A percentile compares a stretch with the other conserved stretches of the same genome.
Evolutionary conservation across 768 basidiomycete genomes (phyloP).

Genomic region (Suillus subaureus): DNA sequence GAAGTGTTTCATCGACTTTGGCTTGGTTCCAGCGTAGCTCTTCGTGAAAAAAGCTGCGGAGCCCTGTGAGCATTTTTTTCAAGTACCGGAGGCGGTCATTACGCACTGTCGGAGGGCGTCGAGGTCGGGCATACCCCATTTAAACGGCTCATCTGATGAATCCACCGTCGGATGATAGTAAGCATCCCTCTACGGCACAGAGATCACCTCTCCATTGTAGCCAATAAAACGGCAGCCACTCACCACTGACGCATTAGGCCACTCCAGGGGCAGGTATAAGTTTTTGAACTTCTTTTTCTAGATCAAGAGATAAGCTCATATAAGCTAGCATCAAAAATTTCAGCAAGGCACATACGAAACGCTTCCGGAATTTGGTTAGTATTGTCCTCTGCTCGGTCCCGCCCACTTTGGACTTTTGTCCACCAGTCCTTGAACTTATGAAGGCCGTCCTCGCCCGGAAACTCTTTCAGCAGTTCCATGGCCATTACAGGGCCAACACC

Average conservation of each 20-base stretch:
- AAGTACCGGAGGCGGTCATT: conserved; percentile 6
- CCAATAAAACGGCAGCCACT: conserved; percentile 29
- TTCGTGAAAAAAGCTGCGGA: conserved; percentile 62
- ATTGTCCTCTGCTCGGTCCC: conserved; percentile 75
- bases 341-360: conserved; percentile 67
- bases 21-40: conserved; percentile 81
- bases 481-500: conserved; percentile 96
- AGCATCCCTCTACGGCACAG: conserved; percentile 69
- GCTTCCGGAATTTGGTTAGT: conserved; percentile 76
- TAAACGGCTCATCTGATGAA: conserved; percentile 89
- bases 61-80: conserved; percentile 19
- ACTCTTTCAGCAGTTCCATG: conserved; percentile 94
- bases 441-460: conserved; percentile 83
- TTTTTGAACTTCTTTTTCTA: conserved; percentile 91
- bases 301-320: conserved; percentile 15
- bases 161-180: conserved; percentile 93
- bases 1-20: conserved; percentile 89
- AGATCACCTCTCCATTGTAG: conserved; percentile 7
- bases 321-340: conserved; percentile 11
- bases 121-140: conserved; percentile 96
- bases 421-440: conserved; percentile 94
- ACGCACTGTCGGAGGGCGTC: conserved; percentile 84
- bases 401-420: conserved; percentile 87
- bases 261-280: conserved; percentile 77
- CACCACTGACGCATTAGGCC: conserved; percentile 94